These are phyloP conservation scores for Pseudogymnoascus destructans DNA, from an alignment of 2,329 filamentous ascomycete species.

Conservation along the genomic window DNA sequence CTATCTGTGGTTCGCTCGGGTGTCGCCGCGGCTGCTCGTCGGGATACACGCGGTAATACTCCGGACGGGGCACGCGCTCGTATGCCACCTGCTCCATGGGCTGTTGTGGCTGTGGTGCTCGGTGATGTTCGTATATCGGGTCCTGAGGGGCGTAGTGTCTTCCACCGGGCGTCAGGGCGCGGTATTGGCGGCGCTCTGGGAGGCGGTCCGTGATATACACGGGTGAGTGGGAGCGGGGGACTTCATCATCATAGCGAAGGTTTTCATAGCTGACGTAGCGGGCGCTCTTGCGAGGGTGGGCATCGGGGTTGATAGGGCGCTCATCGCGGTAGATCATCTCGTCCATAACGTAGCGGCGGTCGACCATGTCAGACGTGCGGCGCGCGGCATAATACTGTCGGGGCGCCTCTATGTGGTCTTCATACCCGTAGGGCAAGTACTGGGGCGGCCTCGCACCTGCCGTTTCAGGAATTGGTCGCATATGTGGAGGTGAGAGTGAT, in stretches of 20 bases:
- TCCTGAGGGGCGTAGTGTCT: constrained; percentile 16
- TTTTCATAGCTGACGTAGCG: constrained; percentile 25
- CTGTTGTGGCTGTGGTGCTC: constrained; percentile 14
- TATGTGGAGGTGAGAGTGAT: neutral
- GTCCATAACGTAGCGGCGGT: constrained; percentile 24
- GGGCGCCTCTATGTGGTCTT: constrained; percentile 15
- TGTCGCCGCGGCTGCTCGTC: constrained; percentile 23
- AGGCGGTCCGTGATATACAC: constrained; percentile 23
- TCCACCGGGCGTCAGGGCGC: constrained; percentile 24
- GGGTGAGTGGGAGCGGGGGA: constrained; percentile 26
- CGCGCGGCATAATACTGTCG: constrained; percentile 17
- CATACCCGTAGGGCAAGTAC: constrained; percentile 18
- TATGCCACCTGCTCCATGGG: constrained; percentile 22
- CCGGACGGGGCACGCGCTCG: constrained; percentile 23
- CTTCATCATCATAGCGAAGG: constrained; percentile 17
- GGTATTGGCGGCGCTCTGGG: constrained; percentile 21
- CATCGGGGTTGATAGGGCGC: constrained; percentile 16
- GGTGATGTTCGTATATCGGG: constrained; percentile 23
- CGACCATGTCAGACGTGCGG: constrained; percentile 24
- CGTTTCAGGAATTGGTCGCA: neutral
- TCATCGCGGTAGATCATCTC: constrained; percentile 26
- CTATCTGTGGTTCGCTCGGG: constrained; percentile 26
- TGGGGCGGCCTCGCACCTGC: constrained; percentile 7
- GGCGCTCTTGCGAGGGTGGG: constrained; percentile 23
- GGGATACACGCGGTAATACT: constrained; percentile 27